Evolutionary conservation across 768 basidiomycete genomes (phyloP), one percentile per base, ranked within the genome.

Genomic region (Hygrocybe coccinea): DNA sequence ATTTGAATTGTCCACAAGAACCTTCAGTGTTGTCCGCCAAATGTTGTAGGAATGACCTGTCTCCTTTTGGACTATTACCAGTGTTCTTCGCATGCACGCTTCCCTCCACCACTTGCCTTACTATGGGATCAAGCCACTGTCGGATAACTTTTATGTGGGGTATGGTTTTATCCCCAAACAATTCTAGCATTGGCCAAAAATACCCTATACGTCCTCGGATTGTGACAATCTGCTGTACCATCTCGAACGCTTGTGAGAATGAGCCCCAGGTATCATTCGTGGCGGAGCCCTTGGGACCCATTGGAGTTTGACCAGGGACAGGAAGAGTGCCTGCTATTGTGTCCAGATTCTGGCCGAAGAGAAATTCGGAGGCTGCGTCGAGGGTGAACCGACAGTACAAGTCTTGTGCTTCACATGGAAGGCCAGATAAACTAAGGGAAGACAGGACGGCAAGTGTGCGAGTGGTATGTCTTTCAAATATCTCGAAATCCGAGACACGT

Each of bases 341-440:
- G 55, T 84, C 73, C 54, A 87, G 61, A 62, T 82, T 84, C 53
- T 76, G 72, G 7, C 86, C 87, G 56, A 90, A 87, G 36, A 89
- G 72, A 63, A 87, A 88, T 56, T 87, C 85, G 5, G 85, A 85
- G 1, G 86, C 84, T 0, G 85, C 75, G 64, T 89, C 87, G 38
- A 88, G 74, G 11, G 85, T 80, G 65, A 88, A 86, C 8, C 86
- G 80, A 15, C 80, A 69, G 60, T 77, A 87, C 2, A 89, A 73
- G 62, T 88, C 87, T 65, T 89, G 84, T 1, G 78, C 80, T 57
- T 88, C 86, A 61, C 79, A 77, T 2, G 84, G 74, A 54, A 72
- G 67, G 43, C 71, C 60, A 1, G 69, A 58, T 15, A 70, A 58
- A 19, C 75, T 68, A 14, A 75, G 62, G 7, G 71, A 60, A 12